phyloP scores from a whole-genome alignment of 1,139 yeast species.

The Ogataea hybrid region DNA sequence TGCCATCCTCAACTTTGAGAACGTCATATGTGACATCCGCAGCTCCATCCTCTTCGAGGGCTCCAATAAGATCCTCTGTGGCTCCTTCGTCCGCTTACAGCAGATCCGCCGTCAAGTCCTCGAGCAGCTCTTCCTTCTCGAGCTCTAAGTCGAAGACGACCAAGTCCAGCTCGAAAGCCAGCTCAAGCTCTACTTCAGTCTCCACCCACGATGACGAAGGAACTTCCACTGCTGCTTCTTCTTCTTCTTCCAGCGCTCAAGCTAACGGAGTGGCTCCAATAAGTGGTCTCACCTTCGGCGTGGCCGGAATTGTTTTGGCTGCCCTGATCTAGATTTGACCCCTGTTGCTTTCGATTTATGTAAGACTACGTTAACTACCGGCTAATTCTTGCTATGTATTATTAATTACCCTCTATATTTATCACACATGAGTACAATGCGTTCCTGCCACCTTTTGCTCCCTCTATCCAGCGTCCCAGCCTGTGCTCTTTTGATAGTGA shows the following conservation, averaged over 20 bases:
- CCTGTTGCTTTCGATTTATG: conserved; percentile 5
- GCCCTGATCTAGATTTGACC: conserved; percentile 33
- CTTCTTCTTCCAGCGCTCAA: conserved; percentile 34
- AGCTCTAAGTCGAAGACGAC: conserved; percentile 17
- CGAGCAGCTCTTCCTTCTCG: conserved; percentile 20
- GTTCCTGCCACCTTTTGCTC: conserved; percentile 45
- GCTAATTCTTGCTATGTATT: conserved; percentile 2
- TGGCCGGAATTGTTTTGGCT: conserved; percentile 50
- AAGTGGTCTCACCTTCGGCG: conserved; percentile 47
- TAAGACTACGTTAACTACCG: conserved; percentile 9
- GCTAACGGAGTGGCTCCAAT: conserved; percentile 37
- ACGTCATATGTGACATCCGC: conserved; percentile 6
- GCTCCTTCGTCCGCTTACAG: neutral
- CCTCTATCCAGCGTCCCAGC: conserved; percentile 75
- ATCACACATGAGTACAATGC: conserved; percentile 48
- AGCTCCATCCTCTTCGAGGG: conserved; percentile 12
- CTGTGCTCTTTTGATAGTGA: conserved; percentile 81
- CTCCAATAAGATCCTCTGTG: conserved; percentile 1
- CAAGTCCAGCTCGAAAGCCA: conserved; percentile 21
- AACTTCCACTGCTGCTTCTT: conserved; percentile 19
- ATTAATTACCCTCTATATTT: conserved; percentile 23
- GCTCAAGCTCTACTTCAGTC: conserved; percentile 6
- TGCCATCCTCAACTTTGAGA: conserved; percentile 12
- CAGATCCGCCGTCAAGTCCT: conserved; percentile 15
- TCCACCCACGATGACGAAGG: conserved; percentile 8